phyloP scores from a whole-genome alignment of 192 early-diverging fungal genomes.

The Dispira parvispora region DNA sequence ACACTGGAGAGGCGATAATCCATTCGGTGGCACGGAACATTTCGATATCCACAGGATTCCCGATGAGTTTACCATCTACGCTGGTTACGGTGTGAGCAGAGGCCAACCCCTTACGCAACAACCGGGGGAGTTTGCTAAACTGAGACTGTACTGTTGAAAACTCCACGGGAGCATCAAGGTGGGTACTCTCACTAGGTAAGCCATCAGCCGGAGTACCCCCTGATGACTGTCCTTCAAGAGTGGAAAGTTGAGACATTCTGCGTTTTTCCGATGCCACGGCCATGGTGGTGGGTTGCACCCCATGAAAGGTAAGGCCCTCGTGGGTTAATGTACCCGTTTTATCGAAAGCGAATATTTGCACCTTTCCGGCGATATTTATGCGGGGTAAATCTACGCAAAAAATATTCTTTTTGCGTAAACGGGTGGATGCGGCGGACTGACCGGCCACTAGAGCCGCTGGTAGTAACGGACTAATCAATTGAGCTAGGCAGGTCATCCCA shows the following conservation, averaged over 20 bases:
- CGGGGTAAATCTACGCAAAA: slow-evolving; percentile 42
- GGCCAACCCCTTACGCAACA: slow-evolving; percentile 26
- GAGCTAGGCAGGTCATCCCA: slow-evolving; percentile 45
- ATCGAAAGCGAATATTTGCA: slow-evolving; percentile 45
- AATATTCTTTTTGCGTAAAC: slow-evolving; percentile 34
- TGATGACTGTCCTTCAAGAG: no score
- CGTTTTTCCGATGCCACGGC: slow-evolving; percentile 1
- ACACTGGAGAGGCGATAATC: slow-evolving; percentile 17
- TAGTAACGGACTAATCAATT: slow-evolving; percentile 47
- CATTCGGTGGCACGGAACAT: slow-evolving; percentile 52
- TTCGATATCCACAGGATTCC: slow-evolving; percentile 63
- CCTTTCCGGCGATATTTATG: slow-evolving; percentile 42
- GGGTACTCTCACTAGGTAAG: neutral
- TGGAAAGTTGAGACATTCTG: slow-evolving; percentile 22
- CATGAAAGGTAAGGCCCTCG: slow-evolving; percentile 42
- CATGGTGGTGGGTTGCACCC: slow-evolving; percentile 15
- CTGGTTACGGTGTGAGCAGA: slow-evolving; percentile 49
- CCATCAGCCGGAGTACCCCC: neutral
- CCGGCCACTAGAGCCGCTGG: slow-evolving; percentile 43
- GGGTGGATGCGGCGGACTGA: slow-evolving; percentile 34
- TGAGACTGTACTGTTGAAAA: slow-evolving; percentile 45
- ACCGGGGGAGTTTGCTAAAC: slow-evolving; percentile 18
- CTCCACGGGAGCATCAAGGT: slow-evolving; percentile 26
- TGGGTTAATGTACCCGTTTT: slow-evolving; percentile 50
- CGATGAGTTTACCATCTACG: slow-evolving; percentile 39